Conservation (phyloP, 75 land plant genomes). For the Sequoiadendron giganteum region DNA sequence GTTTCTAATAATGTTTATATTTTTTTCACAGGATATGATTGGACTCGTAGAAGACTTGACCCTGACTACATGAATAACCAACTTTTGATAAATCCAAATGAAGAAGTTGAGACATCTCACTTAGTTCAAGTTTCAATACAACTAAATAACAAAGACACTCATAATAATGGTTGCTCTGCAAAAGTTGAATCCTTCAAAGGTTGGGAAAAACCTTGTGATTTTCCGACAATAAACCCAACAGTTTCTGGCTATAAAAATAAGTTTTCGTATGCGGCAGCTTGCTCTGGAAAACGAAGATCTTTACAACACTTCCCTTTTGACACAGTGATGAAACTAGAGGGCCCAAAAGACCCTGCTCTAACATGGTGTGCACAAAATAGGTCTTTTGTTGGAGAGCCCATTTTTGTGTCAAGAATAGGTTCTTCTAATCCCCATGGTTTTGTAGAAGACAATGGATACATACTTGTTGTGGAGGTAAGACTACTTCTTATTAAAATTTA, state of each 20-base stretch:
- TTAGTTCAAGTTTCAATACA: conserved; percentile 36
- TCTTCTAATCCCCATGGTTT: not conserved
- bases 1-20: not conserved
- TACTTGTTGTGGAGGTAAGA: conserved; percentile 63
- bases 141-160: not conserved
- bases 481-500: not conserved
- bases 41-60: conserved; percentile 51
- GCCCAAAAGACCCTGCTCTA: conserved; percentile 16
- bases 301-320: conserved; percentile 77
- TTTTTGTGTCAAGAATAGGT: conserved; percentile 49
- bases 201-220: conserved; percentile 59
- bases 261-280: conserved; percentile 45
- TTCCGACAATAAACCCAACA: conserved; percentile 52
- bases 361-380: conserved; percentile 64
- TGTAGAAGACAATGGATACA: conserved; percentile 69
- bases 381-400: conserved; percentile 74
- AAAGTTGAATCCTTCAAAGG: conserved; percentile 21
- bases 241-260: conserved; percentile 41
- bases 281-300: conserved; percentile 40
- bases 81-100: not conserved
- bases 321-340: conserved; percentile 51
- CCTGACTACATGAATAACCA: conserved; percentile 57
- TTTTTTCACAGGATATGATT: conserved; percentile 59
- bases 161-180: not conserved
- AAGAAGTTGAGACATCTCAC: conserved; percentile 39